Conservation (phyloP, 495 filamentous ascomycete species). For the Penicillium goetzii region DNA sequence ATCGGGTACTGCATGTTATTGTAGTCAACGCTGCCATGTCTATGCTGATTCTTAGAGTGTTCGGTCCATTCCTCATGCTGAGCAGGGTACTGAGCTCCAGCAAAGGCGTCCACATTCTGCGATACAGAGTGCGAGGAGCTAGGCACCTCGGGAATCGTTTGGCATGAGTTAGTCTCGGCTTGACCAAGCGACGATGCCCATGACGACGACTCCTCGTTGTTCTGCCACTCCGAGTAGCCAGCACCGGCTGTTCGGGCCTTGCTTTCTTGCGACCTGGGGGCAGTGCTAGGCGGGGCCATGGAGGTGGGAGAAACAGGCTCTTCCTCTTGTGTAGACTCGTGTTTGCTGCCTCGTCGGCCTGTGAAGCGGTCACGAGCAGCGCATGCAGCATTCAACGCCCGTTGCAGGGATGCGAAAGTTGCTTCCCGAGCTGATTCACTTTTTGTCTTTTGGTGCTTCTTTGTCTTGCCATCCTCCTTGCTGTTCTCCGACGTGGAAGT, state of each 20-base stretch:
- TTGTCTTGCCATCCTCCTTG: constrained; percentile 27
- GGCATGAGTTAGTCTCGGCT: constrained; percentile 29
- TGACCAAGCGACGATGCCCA: constrained; percentile 41
- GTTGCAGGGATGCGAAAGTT: constrained; percentile 50
- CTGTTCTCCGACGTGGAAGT: constrained; percentile 29
- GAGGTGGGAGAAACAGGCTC: constrained; percentile 40
- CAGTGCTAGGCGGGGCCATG: constrained; percentile 32
- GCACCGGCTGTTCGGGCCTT: constrained; percentile 26
- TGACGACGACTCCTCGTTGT: constrained; percentile 34
- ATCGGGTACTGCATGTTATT: constrained; percentile 39
- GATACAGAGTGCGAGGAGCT: constrained; percentile 23
- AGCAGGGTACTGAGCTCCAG: constrained; percentile 24
- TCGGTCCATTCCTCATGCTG: constrained; percentile 38
- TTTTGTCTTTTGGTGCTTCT: constrained; percentile 47
- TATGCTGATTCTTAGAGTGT: constrained; percentile 28
- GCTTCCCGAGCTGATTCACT: constrained; percentile 50
- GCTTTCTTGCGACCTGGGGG: constrained; percentile 16
- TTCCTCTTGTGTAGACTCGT: constrained; percentile 24
- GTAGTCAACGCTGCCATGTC: constrained; percentile 34
- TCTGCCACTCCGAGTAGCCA: constrained; percentile 40
- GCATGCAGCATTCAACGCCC: constrained; percentile 50
- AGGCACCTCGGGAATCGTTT: constrained; percentile 31
- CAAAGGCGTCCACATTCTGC: constrained; percentile 24
- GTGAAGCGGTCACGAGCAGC: constrained; percentile 45
- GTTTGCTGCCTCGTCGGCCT: constrained; percentile 26